phyloP scores from a whole-genome alignment of 495 filamentous ascomycete species.

The Trichoderma orchidacearum region DNA sequence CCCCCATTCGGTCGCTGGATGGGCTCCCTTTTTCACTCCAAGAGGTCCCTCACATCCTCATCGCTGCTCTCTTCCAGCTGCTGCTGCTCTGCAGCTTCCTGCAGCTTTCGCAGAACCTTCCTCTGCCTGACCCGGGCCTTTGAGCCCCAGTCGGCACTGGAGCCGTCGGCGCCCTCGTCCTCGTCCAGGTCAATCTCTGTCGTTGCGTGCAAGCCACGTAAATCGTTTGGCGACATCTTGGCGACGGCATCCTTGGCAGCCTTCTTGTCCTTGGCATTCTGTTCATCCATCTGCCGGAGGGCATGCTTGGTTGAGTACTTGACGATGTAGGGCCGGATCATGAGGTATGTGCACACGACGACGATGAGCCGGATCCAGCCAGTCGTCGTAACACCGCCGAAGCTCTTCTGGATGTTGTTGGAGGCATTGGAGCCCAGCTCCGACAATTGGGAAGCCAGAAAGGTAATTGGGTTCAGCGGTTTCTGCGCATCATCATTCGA shows the following conservation, averaged over 20 bases:
- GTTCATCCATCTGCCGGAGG: conserved; percentile 29
- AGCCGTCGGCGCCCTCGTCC: conserved; percentile 33
- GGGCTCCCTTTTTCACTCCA: conserved; percentile 41
- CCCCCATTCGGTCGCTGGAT: not conserved
- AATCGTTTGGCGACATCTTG: conserved; percentile 32
- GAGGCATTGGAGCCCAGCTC: conserved; percentile 26
- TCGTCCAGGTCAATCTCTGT: conserved; percentile 40
- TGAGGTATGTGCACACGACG: conserved; percentile 45
- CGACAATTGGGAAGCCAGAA: not conserved
- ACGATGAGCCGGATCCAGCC: conserved; percentile 50
- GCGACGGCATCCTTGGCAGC: conserved; percentile 10
- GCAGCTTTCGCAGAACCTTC: conserved; percentile 41
- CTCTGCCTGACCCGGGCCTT: conserved; percentile 50
- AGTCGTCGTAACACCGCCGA: conserved; percentile 37
- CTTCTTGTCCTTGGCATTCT: conserved; percentile 16
- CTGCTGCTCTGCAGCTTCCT: conserved; percentile 35
- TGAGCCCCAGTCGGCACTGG: conserved; percentile 36
- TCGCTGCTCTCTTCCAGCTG: conserved; percentile 32
- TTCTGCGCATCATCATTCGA: not conserved
- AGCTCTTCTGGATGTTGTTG: conserved; percentile 40
- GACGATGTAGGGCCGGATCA: conserved; percentile 53
- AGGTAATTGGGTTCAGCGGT: not conserved
- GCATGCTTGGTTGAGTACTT: conserved; percentile 30
- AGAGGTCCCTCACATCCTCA: conserved; percentile 54
- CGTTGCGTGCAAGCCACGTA: conserved; percentile 36